Percentiles rank a stretch among this genome's conserved stretches.
Conservation (phyloP, 2,329 filamentous ascomycete genomes). For the Septoria petroselini region DNA sequence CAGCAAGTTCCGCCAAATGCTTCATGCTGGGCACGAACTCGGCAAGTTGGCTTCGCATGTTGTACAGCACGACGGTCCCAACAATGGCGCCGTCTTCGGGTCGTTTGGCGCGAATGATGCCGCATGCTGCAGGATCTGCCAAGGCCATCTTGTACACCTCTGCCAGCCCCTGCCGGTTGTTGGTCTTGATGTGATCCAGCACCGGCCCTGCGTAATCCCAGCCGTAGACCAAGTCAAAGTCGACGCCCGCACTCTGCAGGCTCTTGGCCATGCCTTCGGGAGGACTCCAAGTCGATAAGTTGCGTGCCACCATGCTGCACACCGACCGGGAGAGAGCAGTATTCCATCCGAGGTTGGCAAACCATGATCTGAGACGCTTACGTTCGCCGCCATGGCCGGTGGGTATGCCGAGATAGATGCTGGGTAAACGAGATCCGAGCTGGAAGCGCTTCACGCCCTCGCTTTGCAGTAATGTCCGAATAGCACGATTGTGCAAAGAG, state of each 20-base stretch:
- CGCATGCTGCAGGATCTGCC: conserved; percentile 67
- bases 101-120: conserved; percentile 78
- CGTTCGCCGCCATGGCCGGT: conserved; percentile 60
- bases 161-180: conserved; percentile 71
- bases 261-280: conserved; percentile 74
- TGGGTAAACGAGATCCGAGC: conserved; percentile 75
- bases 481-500: conserved; percentile 80
- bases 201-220: conserved; percentile 72
- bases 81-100: conserved; percentile 65
- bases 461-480: conserved; percentile 69
- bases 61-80: conserved; percentile 77
- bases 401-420: conserved; percentile 83
- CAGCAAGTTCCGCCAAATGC: conserved; percentile 58
- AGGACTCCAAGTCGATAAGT: conserved; percentile 68
- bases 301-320: conserved; percentile 70
- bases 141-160: conserved; percentile 78
- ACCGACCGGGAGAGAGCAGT: conserved; percentile 60
- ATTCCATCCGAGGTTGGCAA: conserved; percentile 87
- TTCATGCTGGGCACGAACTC: conserved; percentile 68
- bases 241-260: conserved; percentile 68
- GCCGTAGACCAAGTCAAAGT: conserved; percentile 80
- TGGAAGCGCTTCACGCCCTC: conserved; percentile 75
- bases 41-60: conserved; percentile 64
- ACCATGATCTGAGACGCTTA: conserved; percentile 70
- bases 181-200: conserved; percentile 68